phyloP scores from a whole-genome alignment of 2,329 filamentous ascomycete species.

The Curvularia hawaiiensis region DNA sequence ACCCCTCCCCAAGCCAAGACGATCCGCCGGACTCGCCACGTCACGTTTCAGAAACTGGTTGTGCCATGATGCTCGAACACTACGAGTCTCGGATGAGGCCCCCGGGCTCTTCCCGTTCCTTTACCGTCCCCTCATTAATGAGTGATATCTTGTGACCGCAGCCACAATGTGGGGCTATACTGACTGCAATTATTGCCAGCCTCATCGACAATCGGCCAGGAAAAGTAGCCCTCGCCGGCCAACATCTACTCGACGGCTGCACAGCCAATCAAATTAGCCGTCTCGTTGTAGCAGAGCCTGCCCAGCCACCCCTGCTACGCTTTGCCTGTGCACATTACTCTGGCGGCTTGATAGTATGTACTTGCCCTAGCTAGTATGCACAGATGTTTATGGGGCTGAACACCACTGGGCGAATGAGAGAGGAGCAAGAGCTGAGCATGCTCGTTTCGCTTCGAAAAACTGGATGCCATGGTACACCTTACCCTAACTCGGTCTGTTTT shows the following conservation, averaged over 20 bases:
- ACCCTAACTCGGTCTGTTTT: constrained; percentile 2
- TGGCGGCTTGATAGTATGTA: neutral
- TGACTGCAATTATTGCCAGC: neutral
- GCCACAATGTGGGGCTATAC: constrained; percentile 8
- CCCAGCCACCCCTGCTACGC: neutral
- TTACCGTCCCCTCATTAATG: neutral
- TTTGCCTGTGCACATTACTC: neutral
- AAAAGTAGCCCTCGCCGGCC: neutral
- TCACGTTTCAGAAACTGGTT: constrained; percentile 13
- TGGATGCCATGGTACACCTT: constrained; percentile 5
- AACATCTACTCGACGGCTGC: neutral
- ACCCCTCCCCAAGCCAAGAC: constrained; percentile 2
- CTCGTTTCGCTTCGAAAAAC: constrained; percentile 6
- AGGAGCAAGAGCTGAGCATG: neutral
- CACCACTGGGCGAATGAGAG: constrained; percentile 1
- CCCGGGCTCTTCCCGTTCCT: constrained; percentile 5
- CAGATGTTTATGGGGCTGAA: constrained; percentile 5
- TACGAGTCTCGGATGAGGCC: constrained; percentile 12
- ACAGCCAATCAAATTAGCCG: neutral
- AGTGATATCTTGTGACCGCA: constrained; percentile 4
- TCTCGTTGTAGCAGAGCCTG: neutral
- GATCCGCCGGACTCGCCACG: constrained; percentile 7
- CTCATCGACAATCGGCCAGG: neutral
- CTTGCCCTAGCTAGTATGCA: neutral
- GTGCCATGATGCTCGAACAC: constrained; percentile 13